Evolutionary conservation across 441 rosid species (phyloP).

Genomic region (Euphorbia corollata): DNA sequence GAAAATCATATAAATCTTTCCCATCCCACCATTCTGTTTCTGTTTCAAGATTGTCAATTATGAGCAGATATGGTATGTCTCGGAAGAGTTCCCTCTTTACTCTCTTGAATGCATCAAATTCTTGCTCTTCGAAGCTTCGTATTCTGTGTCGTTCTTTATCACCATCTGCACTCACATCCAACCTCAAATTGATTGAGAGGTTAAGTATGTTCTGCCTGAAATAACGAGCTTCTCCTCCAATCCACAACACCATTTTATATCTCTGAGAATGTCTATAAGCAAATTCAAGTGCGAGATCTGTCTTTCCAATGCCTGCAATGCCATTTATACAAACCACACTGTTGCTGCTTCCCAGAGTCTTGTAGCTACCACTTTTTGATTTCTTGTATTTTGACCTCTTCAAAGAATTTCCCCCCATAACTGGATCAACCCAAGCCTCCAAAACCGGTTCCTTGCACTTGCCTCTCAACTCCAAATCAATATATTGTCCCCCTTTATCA

Average conservation of each 20-base stretch:
- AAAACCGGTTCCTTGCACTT: conserved; percentile 52
- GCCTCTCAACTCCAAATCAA: conserved; percentile 56
- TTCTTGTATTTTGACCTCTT: conserved; percentile 63
- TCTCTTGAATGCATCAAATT: conserved; percentile 77
- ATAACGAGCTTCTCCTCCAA: conserved; percentile 78
- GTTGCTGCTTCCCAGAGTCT: conserved; percentile 41
- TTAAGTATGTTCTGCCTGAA: conserved; percentile 77
- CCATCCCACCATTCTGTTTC: conserved; percentile 97
- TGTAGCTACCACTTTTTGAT: conserved; percentile 25
- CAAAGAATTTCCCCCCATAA: conserved; percentile 1
- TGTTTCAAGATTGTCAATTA: conserved; percentile 88
- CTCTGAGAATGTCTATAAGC: conserved; percentile 70
- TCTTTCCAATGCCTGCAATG: conserved; percentile 71
- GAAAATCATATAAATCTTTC: conserved; percentile 68
- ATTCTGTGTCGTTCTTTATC: conserved; percentile 78
- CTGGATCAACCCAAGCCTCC: too few species aligned
- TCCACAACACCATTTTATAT: conserved; percentile 87
- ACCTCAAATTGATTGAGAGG: conserved; percentile 61
- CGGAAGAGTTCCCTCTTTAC: conserved; percentile 70
- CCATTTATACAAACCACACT: conserved; percentile 71
- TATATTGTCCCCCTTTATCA: conserved; percentile 45
- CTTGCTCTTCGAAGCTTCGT: conserved; percentile 82
- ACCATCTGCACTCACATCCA: conserved; percentile 80
- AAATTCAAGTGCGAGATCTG: conserved; percentile 79
- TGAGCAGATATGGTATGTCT: conserved; percentile 73